Evolutionary conservation across 805 yeast genomes (phyloP), one percentile per base, ranked within the genome.

Genomic region (Nakazawaea populi): DNA sequence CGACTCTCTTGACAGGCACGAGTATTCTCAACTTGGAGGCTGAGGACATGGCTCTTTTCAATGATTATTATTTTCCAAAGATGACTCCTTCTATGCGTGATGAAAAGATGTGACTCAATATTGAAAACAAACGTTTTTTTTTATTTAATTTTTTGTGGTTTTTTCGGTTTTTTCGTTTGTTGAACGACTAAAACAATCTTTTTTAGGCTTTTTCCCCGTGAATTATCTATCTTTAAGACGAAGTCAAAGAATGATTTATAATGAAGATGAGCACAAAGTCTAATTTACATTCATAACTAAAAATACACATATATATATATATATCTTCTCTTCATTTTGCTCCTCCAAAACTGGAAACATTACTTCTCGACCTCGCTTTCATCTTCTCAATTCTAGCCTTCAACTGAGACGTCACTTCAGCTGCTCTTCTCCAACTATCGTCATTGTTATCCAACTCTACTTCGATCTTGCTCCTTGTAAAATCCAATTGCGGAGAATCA

Each of bases 1-100:
- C 85, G 48, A 91, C 97, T 56, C 98, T 77, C 71, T 94, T 94
- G 45, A 94, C 91, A 11, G 99, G 99, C 10, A 94, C 97, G 37
- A 94, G 73, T 55, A 94, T 88, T 66, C 77, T 79, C 53, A 83
- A 71, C 58, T 83, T 83, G 46, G 78, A 65, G 44, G 73, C 66
- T 72, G 64, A 70, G 3, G 11, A 48, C 35, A 32, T 41, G 9
- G 8, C 24, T 18, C 24, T 18, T 3, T 18, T 18, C 2, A 6
- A 37, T 37, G 40, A n/a, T 32, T 8, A 11, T 32, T 32, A 32
- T 32, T 32, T 12, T 11, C 14, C n/a, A 37, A 6, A 6, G 2
- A 12, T 37, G 6, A 6, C 40, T 37, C 40, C n/a, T 12, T 18
- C 24, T 18, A 18, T 18, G 24, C 24, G 24, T 18, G 24, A 18